Conservation (phyloP, 169 alveolate genomes). For the Eimeria maxima region DNA sequence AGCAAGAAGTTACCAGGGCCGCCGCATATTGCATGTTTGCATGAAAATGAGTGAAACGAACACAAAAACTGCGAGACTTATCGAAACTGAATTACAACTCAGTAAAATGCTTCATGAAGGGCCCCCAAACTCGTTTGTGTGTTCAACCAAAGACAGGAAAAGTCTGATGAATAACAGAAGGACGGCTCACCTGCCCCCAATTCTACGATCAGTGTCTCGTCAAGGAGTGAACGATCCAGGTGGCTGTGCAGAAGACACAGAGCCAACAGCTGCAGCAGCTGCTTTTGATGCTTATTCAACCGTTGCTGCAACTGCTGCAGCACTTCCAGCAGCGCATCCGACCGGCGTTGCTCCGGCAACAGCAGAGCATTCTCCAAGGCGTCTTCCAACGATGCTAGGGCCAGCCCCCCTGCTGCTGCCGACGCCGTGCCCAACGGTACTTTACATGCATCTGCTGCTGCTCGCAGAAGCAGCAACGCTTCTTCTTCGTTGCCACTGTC, state of each 20-base stretch:
- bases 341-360: background rate
- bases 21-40: background rate
- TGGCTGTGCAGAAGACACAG: constrained; percentile 41
- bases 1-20: background rate
- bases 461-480: constrained; percentile 48
- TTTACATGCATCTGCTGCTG: constrained; percentile 56
- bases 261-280: constrained; percentile 76
- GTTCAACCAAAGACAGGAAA: background rate
- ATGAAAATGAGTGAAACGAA: background rate
- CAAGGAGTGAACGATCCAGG: background rate
- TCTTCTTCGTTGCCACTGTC: background rate
- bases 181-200: constrained; percentile 80
- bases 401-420: constrained; percentile 38
- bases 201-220: constrained; percentile 70
- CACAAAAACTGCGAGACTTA: background rate
- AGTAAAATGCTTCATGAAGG: background rate
- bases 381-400: constrained; percentile 34
- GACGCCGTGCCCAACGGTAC: constrained; percentile 45
- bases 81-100: background rate
- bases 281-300: constrained; percentile 77
- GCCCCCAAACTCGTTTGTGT: background rate
- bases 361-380: constrained; percentile 26
- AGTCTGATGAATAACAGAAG: background rate
- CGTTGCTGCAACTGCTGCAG: constrained; percentile 43
- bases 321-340: constrained; percentile 31